Percentiles rank a stretch among this genome's conserved stretches.
Evolutionary conservation across 441 rosid species (phyloP).

Genomic region (Flueggea neowawraea): DNA sequence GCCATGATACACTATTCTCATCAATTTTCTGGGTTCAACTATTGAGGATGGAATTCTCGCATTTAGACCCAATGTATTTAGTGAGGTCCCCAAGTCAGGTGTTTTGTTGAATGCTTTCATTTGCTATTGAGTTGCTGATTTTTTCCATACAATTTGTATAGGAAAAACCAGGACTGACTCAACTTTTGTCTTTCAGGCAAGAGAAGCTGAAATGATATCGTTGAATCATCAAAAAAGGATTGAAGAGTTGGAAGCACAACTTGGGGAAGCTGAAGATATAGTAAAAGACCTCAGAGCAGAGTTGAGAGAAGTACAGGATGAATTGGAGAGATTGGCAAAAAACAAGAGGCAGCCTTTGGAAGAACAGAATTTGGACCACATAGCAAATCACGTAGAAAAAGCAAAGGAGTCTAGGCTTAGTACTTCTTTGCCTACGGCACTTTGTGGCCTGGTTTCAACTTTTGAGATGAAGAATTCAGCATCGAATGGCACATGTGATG

Average conservation of each 20-base stretch:
- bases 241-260: conserved; percentile 88
- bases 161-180: not conserved
- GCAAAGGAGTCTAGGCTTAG: conserved; percentile 29
- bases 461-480: conserved; percentile 33
- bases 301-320: conserved; percentile 61
- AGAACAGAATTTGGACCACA: conserved; percentile 19
- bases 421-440: conserved; percentile 35
- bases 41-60: too few species aligned
- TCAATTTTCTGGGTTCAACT: too few species aligned
- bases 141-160: not conserved
- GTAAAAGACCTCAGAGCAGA: conserved; percentile 84
- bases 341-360: conserved; percentile 22
- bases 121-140: not conserved
- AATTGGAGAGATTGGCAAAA: conserved; percentile 44
- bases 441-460: conserved; percentile 23
- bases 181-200: conserved; percentile 35
- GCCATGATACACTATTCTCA: too few species aligned
- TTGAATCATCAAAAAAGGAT: conserved; percentile 60
- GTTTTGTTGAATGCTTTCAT: not conserved
- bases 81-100: too few species aligned
- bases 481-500: conserved; percentile 24
- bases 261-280: conserved; percentile 89
- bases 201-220: conserved; percentile 55
- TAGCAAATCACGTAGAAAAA: conserved; percentile 16
- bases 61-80: too few species aligned